phyloP scores from a whole-genome alignment of 2,329 filamentous ascomycete species.

The Claviceps sp. region DNA sequence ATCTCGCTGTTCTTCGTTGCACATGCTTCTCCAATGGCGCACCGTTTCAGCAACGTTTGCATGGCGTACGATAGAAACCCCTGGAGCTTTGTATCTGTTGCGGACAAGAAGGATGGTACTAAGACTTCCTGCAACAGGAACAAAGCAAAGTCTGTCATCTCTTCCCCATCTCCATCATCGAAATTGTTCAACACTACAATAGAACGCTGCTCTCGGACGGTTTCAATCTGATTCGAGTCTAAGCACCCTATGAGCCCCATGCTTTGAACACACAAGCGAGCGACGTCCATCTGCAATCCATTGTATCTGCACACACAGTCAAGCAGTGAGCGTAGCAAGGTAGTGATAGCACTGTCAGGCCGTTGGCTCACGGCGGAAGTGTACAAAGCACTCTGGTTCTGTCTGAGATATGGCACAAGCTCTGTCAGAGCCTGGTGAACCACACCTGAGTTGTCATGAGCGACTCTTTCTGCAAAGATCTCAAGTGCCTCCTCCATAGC shows the following conservation, averaged over 20 bases:
- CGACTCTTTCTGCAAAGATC: slow-evolving; percentile 54
- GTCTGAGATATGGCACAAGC: slow-evolving; percentile 56
- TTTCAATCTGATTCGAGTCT: slow-evolving; percentile 81
- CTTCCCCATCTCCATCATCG: slow-evolving; percentile 55
- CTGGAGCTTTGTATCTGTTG: slow-evolving; percentile 75
- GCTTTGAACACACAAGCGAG: slow-evolving; percentile 63
- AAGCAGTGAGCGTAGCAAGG: slow-evolving; percentile 63
- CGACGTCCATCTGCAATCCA: slow-evolving; percentile 50
- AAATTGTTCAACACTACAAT: slow-evolving; percentile 86
- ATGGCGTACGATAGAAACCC: slow-evolving; percentile 89
- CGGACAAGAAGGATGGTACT: slow-evolving; percentile 82
- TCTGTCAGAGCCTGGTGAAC: slow-evolving; percentile 71
- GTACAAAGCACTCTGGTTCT: slow-evolving; percentile 67
- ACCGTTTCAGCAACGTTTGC: slow-evolving; percentile 75
- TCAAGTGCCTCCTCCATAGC: slow-evolving; percentile 4
- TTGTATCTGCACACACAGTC: slow-evolving; percentile 78
- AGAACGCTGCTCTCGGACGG: slow-evolving; percentile 62
- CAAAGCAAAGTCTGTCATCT: slow-evolving; percentile 75
- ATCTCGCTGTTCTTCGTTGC: slow-evolving; percentile 25
- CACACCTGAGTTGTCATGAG: slow-evolving; percentile 75
- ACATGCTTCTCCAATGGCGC: slow-evolving; percentile 52
- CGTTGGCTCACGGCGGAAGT: slow-evolving; percentile 71
- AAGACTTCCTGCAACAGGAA: slow-evolving; percentile 78
- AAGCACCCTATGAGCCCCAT: slow-evolving; percentile 83
- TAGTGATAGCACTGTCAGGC: slow-evolving; percentile 59